Evolutionary conservation across 805 yeast genomes (phyloP).

Genomic region (Danielozyma ontarioensis): DNA sequence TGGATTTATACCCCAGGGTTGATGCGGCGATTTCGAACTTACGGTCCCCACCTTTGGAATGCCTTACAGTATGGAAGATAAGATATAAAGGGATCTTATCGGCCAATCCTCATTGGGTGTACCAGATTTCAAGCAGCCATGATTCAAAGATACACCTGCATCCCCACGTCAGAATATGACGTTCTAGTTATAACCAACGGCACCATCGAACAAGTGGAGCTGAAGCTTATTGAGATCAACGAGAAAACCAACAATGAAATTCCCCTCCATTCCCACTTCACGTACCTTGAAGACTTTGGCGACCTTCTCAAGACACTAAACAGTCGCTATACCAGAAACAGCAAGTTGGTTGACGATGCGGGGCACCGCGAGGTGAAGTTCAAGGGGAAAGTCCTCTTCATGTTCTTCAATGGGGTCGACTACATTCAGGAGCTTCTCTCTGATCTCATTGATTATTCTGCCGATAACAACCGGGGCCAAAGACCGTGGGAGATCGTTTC

Average conservation of each 20-base stretch:
- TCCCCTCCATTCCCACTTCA: slow-evolving; percentile 16
- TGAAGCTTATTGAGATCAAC: slow-evolving; percentile 19
- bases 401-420: slow-evolving; percentile 32
- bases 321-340: slow-evolving; percentile 2
- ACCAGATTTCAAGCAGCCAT: too few relatives aligned
- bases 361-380: slow-evolving; percentile 4
- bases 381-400: slow-evolving; percentile 27
- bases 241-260: slow-evolving; percentile 15
- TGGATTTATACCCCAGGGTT: too few relatives aligned
- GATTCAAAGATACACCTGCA: slow-evolving; percentile 33
- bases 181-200: slow-evolving; percentile 33
- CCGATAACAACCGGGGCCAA: too few relatives aligned
- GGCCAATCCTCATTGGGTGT: background rate
- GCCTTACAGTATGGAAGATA: background rate
- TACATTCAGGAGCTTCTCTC: slow-evolving; percentile 27
- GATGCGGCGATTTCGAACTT: too few relatives aligned
- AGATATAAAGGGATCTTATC: background rate
- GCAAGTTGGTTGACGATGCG: background rate
- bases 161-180: slow-evolving; percentile 27
- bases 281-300: slow-evolving; percentile 20
- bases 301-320: slow-evolving; percentile 14
- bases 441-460: slow-evolving; percentile 23
- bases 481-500: slow-evolving; percentile 1
- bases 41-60: too few relatives aligned
- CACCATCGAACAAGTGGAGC: slow-evolving; percentile 23